phyloP scores from a whole-genome alignment of 495 filamentous ascomycete species.

The Podospora tetraspora region DNA sequence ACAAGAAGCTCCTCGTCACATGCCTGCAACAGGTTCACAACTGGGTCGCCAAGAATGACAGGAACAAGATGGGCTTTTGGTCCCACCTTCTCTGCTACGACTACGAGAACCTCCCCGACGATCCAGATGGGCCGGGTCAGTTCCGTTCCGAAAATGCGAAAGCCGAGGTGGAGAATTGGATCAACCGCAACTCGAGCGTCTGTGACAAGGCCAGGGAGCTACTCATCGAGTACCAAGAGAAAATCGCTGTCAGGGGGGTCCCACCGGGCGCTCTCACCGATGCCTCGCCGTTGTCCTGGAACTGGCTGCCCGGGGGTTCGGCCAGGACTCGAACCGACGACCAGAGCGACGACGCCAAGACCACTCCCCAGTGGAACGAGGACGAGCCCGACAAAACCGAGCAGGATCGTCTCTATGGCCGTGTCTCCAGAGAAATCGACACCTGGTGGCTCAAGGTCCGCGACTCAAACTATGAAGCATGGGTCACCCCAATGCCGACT shows the following conservation, averaged over 20 bases:
- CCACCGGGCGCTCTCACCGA: conserved; percentile 34
- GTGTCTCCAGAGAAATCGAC: conserved; percentile 53
- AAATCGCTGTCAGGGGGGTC: conserved; percentile 18
- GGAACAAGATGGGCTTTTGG: conserved; percentile 88
- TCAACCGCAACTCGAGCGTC: conserved; percentile 49
- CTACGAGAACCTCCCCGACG: conserved; percentile 44
- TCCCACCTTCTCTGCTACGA: conserved; percentile 72
- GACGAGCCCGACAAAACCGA: conserved; percentile 45
- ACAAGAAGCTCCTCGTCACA: conserved; percentile 86
- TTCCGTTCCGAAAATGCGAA: conserved; percentile 41
- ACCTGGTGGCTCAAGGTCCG: conserved; percentile 52
- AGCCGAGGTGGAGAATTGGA: conserved; percentile 42
- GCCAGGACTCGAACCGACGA: conserved; percentile 29
- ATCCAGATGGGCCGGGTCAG: conserved; percentile 31
- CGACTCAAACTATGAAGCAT: conserved; percentile 49
- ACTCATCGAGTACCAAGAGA: conserved; percentile 36
- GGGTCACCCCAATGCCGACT: conserved; percentile 47
- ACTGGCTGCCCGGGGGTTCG: conserved; percentile 36
- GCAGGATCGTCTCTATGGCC: conserved; percentile 47
- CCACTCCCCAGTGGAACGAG: conserved; percentile 38
- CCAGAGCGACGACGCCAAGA: conserved; percentile 28
- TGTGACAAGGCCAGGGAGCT: conserved; percentile 38
- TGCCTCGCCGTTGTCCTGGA: conserved; percentile 36
- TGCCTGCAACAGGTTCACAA: conserved; percentile 89
- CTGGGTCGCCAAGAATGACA: conserved; percentile 84